A percentile compares a stretch with the other conserved stretches of the same genome.
phyloP scores from a whole-genome alignment of 1,139 yeast genomes.

The Torulaspora pretoriensis region DNA sequence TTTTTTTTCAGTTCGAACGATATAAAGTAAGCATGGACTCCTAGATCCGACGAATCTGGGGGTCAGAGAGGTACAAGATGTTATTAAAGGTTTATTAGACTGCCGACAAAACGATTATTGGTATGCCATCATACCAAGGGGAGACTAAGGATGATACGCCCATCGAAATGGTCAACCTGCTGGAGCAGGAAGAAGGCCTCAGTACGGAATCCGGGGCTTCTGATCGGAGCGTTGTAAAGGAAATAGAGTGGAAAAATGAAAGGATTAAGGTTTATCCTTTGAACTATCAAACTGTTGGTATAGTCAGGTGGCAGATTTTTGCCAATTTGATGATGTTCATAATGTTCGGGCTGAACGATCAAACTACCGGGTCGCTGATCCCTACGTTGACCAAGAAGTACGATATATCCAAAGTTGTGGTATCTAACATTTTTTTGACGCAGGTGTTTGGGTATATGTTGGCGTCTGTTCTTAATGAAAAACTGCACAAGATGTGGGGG shows the following conservation, averaged over 20 bases:
- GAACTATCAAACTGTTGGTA: constrained; percentile 25
- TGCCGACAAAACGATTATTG: not conserved
- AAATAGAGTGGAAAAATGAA: constrained; percentile 29
- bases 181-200: constrained; percentile 9
- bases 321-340: constrained; percentile 30
- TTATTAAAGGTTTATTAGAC: no score
- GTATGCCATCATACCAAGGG: constrained; percentile 3
- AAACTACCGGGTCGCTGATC: constrained; percentile 33
- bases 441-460: constrained; percentile 32
- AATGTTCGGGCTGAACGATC: constrained; percentile 36
- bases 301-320: constrained; percentile 30
- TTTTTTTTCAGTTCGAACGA: constrained; percentile 1
- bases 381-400: constrained; percentile 32
- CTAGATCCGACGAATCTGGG: not conserved
- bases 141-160: constrained; percentile 9
- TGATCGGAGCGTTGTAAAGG: constrained; percentile 10
- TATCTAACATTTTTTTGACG: constrained; percentile 30
- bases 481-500: constrained; percentile 29
- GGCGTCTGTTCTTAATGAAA: constrained; percentile 32
- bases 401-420: constrained; percentile 25
- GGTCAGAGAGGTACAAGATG: not conserved
- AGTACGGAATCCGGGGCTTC: constrained; percentile 1
- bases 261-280: constrained; percentile 27
- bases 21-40: not conserved
- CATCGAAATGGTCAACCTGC: constrained; percentile 14